Evolutionary conservation across 306 rosid species (phyloP).

Genomic region (Lathyrus oleraceus): DNA sequence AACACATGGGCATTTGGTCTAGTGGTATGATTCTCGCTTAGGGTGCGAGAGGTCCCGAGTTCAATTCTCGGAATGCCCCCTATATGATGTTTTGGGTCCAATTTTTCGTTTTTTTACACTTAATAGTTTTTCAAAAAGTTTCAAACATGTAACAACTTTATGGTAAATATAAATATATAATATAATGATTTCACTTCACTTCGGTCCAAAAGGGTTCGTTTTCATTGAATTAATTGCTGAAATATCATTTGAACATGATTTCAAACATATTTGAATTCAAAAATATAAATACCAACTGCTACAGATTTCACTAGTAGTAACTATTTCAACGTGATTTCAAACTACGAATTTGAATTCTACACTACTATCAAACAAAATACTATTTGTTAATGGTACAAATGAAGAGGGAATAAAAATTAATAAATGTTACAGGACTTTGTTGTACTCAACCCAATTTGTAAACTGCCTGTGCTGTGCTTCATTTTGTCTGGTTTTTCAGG

Average conservation of each 20-base stretch:
- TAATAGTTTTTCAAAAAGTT: too few relatives aligned
- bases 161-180: too few relatives aligned
- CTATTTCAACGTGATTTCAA: background rate
- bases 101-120: background rate
- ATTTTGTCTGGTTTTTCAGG: constrained; percentile 32
- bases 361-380: constrained; percentile 29
- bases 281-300: constrained; percentile 28
- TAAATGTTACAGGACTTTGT: constrained; percentile 24
- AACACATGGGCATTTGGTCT: constrained; percentile 56
- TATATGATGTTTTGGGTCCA: too few relatives aligned
- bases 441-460: background rate
- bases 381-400: constrained; percentile 26
- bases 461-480: background rate
- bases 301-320: constrained; percentile 13
- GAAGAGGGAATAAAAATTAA: background rate
- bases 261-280: constrained; percentile 31
- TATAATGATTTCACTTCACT: background rate
- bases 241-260: constrained; percentile 16
- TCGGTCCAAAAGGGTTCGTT: background rate
- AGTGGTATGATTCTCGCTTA: constrained; percentile 71
- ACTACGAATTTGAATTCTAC: constrained; percentile 28
- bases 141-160: too few relatives aligned
- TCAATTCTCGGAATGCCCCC: constrained; percentile 71
- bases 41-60: constrained; percentile 76
- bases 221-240: background rate